phyloP scores from a whole-genome alignment of 2,329 filamentous ascomycete species.

The Penicillium sp. region DNA sequence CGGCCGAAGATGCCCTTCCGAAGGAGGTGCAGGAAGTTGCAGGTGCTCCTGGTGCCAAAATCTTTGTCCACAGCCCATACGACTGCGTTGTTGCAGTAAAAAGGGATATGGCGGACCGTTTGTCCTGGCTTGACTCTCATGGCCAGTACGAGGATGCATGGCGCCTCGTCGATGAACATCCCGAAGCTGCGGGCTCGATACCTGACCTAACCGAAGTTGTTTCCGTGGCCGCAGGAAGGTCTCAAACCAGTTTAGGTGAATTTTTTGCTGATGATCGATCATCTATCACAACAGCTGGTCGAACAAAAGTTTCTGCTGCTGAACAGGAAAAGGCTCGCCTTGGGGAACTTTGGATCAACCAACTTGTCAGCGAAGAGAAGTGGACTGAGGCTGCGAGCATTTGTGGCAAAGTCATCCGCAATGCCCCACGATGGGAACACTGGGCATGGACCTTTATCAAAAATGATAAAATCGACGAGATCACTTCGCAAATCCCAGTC shows the following conservation, averaged over 20 bases:
- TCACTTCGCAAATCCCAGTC: conserved; percentile 77
- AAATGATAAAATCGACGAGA: conserved; percentile 83
- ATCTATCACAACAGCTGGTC: conserved; percentile 61
- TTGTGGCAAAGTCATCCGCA: conserved; percentile 78
- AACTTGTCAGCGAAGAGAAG: conserved; percentile 70
- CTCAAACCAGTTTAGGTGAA: conserved; percentile 55
- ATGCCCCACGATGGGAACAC: conserved; percentile 83
- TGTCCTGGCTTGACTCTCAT: conserved; percentile 80
- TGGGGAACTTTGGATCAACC: conserved; percentile 89
- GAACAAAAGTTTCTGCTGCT: conserved; percentile 61
- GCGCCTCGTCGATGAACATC: conserved; percentile 84
- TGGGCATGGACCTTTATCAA: conserved; percentile 93
- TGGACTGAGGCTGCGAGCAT: conserved; percentile 78
- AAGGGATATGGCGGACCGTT: conserved; percentile 79
- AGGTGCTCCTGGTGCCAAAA: conserved; percentile 64
- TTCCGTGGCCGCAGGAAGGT: conserved; percentile 34
- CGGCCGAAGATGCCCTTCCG: conserved; percentile 36
- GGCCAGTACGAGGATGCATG: conserved; percentile 81
- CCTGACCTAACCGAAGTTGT: conserved; percentile 39
- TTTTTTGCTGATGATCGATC: conserved; percentile 72
- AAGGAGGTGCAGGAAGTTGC: conserved; percentile 51
- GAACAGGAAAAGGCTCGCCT: conserved; percentile 88
- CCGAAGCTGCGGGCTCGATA: conserved; percentile 59
- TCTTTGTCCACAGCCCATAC: conserved; percentile 95
- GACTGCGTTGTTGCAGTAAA: conserved; percentile 93